Evolutionary conservation across 2,329 filamentous ascomycete species (phyloP).

Genomic region (Coleophoma eucalyptorum): DNA sequence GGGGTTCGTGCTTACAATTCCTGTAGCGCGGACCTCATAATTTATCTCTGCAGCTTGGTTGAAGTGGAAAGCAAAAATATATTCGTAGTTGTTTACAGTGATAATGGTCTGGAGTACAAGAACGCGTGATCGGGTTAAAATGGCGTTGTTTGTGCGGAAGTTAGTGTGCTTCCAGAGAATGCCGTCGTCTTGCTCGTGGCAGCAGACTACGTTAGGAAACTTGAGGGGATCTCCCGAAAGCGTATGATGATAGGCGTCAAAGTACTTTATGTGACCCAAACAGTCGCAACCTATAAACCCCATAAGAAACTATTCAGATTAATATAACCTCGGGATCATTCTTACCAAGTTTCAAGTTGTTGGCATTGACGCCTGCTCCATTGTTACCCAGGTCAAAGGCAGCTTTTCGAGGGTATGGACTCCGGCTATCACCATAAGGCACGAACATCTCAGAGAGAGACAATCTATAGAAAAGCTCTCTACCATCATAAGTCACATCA

Average conservation of each 20-base stretch:
- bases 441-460: slow-evolving; percentile 59
- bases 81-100: slow-evolving; percentile 68
- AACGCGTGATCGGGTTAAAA: slow-evolving; percentile 17
- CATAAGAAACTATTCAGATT: too few relatives aligned
- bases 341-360: too few relatives aligned
- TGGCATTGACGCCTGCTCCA: slow-evolving; percentile 60
- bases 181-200: slow-evolving; percentile 69
- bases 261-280: slow-evolving; percentile 57
- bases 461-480: slow-evolving; percentile 54
- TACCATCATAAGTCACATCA: slow-evolving; percentile 55
- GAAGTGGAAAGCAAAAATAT: slow-evolving; percentile 60
- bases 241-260: slow-evolving; percentile 29
- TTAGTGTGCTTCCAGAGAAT: slow-evolving; percentile 71
- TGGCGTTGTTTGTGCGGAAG: slow-evolving; percentile 27
- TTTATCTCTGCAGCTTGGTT: slow-evolving; percentile 60
- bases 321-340: too few relatives aligned
- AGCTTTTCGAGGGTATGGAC: slow-evolving; percentile 61
- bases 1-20: slow-evolving; percentile 52
- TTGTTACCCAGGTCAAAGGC: slow-evolving; percentile 68
- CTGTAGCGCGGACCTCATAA: slow-evolving; percentile 61
- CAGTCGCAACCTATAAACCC: slow-evolving; percentile 67
- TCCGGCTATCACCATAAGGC: slow-evolving; percentile 59
- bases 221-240: slow-evolving; percentile 49
- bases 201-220: slow-evolving; percentile 58
- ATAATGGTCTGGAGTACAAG: slow-evolving; percentile 23